Percentiles rank a stretch among this genome's conserved stretches.
Evolutionary conservation across 495 filamentous ascomycete genomes (phyloP).

Genomic region (Clohesyomyces aquaticus): DNA sequence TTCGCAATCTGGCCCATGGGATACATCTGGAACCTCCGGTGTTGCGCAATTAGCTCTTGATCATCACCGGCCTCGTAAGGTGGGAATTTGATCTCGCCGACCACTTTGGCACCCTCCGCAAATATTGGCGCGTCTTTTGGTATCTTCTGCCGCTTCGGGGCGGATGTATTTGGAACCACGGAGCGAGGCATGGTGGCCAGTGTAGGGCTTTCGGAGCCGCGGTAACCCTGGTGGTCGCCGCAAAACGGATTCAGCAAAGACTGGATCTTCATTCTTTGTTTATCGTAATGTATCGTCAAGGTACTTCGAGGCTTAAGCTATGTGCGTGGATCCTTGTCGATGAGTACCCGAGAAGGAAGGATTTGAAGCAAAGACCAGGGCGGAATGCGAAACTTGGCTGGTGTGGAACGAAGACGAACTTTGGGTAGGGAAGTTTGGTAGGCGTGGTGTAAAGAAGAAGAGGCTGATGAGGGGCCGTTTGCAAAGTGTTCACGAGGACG

Average conservation of each 20-base stretch:
- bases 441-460: slow-evolving; percentile 24
- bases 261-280: slow-evolving; percentile 38
- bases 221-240: slow-evolving; percentile 20
- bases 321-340: slow-evolving; percentile 31
- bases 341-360: slow-evolving; percentile 26
- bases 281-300: slow-evolving; percentile 1
- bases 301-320: slow-evolving; percentile 23
- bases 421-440: slow-evolving; percentile 33
- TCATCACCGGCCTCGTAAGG: slow-evolving; percentile 65
- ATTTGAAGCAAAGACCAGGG: slow-evolving; percentile 30
- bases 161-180: slow-evolving; percentile 6
- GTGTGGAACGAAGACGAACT: slow-evolving; percentile 31
- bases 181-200: slow-evolving; percentile 13
- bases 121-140: slow-evolving; percentile 65
- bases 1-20: slow-evolving; percentile 69
- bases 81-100: slow-evolving; percentile 66
- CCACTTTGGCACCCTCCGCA: slow-evolving; percentile 56
- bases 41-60: slow-evolving; percentile 56
- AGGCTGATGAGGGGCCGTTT: slow-evolving; percentile 33
- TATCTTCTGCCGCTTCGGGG: slow-evolving; percentile 53
- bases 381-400: slow-evolving; percentile 31
- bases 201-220: slow-evolving; percentile 21
- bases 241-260: slow-evolving; percentile 38
- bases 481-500: slow-evolving; percentile 39
- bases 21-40: slow-evolving; percentile 64